Evolutionary conservation across 2,329 filamentous ascomycete genomes (phyloP).

Genomic region (Fusarium mundagurra): DNA sequence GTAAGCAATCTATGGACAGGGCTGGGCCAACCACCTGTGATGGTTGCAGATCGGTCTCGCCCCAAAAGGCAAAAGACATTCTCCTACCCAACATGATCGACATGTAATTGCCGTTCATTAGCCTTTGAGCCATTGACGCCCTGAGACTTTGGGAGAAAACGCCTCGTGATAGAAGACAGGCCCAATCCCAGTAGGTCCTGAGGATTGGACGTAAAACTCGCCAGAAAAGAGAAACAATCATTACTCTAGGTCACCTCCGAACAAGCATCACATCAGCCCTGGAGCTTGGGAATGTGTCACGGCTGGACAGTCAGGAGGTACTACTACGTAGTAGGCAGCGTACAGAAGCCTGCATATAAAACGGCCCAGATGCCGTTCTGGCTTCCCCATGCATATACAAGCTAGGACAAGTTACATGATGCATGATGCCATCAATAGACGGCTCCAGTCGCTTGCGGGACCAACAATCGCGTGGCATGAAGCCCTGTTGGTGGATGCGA

Average conservation of each 20-base stretch:
- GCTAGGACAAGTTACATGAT: slow-evolving; percentile 21
- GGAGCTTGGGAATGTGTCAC: slow-evolving; percentile 16
- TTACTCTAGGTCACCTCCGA: neutral
- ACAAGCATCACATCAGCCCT: neutral
- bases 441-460: slow-evolving; percentile 17
- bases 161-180: neutral
- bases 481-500: slow-evolving; percentile 6
- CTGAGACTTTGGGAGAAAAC: neutral
- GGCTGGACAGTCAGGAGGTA: slow-evolving; percentile 4
- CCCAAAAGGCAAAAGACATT: slow-evolving; percentile 13
- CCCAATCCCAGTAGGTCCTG: neutral
- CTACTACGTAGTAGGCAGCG: neutral
- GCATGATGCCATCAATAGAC: slow-evolving; percentile 35
- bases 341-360: slow-evolving; percentile 28
- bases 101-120: slow-evolving; percentile 5
- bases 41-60: slow-evolving; percentile 38
- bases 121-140: slow-evolving; percentile 4
- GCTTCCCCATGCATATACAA: slow-evolving; percentile 22
- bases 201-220: neutral
- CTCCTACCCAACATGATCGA: slow-evolving; percentile 19
- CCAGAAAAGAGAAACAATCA: neutral
- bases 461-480: slow-evolving; percentile 18
- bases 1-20: slow-evolving; percentile 28
- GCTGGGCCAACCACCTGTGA: slow-evolving; percentile 16
- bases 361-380: slow-evolving; percentile 15